A percentile compares a stretch with the other conserved stretches of the same genome.
Evolutionary conservation across 2,329 filamentous ascomycete species (phyloP).

Genomic region (Cyphellophora europaea): DNA sequence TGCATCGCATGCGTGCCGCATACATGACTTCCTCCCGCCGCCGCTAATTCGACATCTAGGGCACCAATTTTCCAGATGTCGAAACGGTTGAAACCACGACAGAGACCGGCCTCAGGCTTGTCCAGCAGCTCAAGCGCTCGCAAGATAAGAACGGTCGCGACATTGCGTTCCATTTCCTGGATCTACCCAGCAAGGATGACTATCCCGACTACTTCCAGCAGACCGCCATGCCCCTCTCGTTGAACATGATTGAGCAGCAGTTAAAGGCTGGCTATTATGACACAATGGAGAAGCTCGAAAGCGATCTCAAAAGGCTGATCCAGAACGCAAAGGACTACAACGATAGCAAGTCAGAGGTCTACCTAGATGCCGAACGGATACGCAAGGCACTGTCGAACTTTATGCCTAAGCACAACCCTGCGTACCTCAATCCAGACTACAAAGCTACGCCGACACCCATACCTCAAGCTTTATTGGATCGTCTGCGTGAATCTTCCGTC

Average conservation of each 20-base stretch:
- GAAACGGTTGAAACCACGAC: conserved; percentile 63
- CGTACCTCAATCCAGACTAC: conserved; percentile 62
- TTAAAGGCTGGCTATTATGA: conserved; percentile 60
- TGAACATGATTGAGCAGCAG: conserved; percentile 67
- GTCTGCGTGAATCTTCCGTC: conserved; percentile 7
- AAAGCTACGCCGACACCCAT: conserved; percentile 65
- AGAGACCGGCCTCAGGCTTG: conserved; percentile 60
- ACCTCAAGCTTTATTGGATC: conserved; percentile 41
- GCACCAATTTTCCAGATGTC: conserved; percentile 18
- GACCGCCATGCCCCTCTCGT: conserved; percentile 68
- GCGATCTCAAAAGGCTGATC: conserved; percentile 80
- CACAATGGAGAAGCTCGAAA: conserved; percentile 65
- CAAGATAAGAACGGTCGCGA: conserved; percentile 73
- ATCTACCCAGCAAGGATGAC: conserved; percentile 49
- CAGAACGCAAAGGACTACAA: conserved; percentile 81
- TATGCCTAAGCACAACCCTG: conserved; percentile 80
- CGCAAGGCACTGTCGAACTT: conserved; percentile 79
- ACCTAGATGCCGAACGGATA: conserved; percentile 77
- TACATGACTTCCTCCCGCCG: too few relatives aligned
- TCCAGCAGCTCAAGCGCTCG: conserved; percentile 65
- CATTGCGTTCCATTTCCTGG: conserved; percentile 67
- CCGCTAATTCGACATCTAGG: too few relatives aligned
- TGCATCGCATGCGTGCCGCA: too few relatives aligned
- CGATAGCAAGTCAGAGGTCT: conserved; percentile 60
- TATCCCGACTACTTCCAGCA: conserved; percentile 64